Evolutionary conservation across 441 rosid species (phyloP), one percentile per base, ranked within the genome.

Genomic region (Omphalea diandra): DNA sequence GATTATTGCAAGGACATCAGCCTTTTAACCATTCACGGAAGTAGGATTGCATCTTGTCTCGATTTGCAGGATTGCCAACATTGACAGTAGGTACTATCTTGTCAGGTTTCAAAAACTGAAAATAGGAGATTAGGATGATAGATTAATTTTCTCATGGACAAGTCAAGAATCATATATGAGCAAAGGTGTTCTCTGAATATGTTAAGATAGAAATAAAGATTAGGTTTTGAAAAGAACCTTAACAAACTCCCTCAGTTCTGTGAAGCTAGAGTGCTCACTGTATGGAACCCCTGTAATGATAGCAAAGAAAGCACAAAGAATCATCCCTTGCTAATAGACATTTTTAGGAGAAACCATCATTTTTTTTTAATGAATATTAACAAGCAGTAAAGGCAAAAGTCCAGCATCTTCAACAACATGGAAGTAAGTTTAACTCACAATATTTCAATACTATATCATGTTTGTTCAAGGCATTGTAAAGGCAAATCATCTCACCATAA

Each of bases 181-280:
- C 26, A 24, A 36, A 36, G 20, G 41, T 11, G 46, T 36, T 49
- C 29, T 12, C 7, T 14, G 29, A 15, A 35, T 54, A 72, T 43
- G 47, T 17, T 32, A 65, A 31, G 63, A 53, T 56, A 27, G 27
- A 59, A 22, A 10, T 53, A 22, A 70, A 5, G 27, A 40, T 50
- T n/a, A 53, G 52, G 31, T 55, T 77, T 38, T 1, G 61, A 74
- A 54, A 40, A 65, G 54, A 8, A 89, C 97, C 88, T 89, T 79
- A 73, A 91, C 88, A 86, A 91, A 91, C 75, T 87, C 90, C 75
- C 67, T 80, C 73, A 89, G 77, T 73, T 89, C 93, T 63, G 87
- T 86, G 78, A 86, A 91, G 80, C 97, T 89, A n/a, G 95, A 89
- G 78, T 87, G 97, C 83, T 91, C 95, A 63, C 93, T 91, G 70